Evolutionary conservation across 352 stramenopile genomes (phyloP).

Genomic region (Elongisporangium anandrum): DNA sequence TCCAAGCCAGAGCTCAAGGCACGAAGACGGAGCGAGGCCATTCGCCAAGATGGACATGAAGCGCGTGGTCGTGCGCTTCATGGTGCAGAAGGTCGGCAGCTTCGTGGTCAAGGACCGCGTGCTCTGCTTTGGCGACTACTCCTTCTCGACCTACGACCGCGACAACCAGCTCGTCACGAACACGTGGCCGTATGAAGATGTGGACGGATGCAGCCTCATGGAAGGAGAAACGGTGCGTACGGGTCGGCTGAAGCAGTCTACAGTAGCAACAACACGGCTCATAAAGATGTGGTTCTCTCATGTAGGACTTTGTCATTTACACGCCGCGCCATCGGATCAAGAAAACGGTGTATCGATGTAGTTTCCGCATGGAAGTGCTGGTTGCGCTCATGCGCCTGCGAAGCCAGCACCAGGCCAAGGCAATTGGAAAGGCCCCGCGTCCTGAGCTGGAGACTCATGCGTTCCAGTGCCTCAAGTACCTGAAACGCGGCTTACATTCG

Average conservation of each 20-base stretch:
- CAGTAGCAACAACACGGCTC: background rate
- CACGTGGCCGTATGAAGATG: constrained; percentile 77
- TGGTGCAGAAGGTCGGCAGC: constrained; percentile 81
- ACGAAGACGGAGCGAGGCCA: background rate
- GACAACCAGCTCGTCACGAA: constrained; percentile 76
- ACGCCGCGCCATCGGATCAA: constrained; percentile 77
- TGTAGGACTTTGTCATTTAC: constrained; percentile 62
- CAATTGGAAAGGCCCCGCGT: constrained; percentile 12
- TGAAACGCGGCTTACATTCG: constrained; percentile 53
- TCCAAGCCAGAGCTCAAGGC: background rate
- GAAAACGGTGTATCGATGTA: constrained; percentile 75
- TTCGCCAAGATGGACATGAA: constrained; percentile 40
- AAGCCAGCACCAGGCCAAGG: constrained; percentile 50
- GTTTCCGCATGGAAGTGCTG: constrained; percentile 81
- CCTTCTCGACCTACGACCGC: constrained; percentile 67
- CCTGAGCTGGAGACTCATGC: constrained; percentile 45
- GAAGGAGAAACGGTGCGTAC: constrained; percentile 59
- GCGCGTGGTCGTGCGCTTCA: constrained; percentile 66
- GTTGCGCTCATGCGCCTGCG: constrained; percentile 75
- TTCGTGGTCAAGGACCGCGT: constrained; percentile 85
- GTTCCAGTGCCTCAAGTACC: constrained; percentile 62
- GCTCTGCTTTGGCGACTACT: constrained; percentile 69
- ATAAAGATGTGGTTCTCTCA: background rate
- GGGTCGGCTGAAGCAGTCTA: background rate
- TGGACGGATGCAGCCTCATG: constrained; percentile 49